Conservation (phyloP, 2,329 filamentous ascomycete species). For the Apiospora pterosperma region DNA sequence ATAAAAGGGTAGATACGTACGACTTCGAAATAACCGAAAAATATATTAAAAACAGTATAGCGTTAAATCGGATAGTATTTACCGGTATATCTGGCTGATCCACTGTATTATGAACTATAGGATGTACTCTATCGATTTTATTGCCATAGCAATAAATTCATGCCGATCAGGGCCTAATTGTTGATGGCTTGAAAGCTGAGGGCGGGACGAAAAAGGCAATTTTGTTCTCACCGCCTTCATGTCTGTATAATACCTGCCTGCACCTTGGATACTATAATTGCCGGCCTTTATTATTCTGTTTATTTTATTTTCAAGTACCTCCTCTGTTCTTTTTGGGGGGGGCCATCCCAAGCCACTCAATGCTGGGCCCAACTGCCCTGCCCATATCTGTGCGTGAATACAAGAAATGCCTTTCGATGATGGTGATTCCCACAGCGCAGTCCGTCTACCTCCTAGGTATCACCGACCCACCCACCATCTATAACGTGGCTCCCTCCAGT, state of each 20-base stretch:
- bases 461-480: conserved; percentile 32
- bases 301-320: no score
- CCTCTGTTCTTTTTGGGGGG: not conserved
- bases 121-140: no score
- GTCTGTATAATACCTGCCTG: not conserved
- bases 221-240: not conserved
- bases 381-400: not conserved
- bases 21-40: no score
- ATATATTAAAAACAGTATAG: no score
- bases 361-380: not conserved
- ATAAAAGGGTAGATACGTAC: no score
- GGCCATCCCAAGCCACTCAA: not conserved
- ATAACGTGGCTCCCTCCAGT: conserved; percentile 40
- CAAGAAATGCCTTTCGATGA: not conserved
- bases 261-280: not conserved
- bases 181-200: not conserved
- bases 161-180: no score
- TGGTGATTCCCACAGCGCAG: not conserved
- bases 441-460: conserved; percentile 16
- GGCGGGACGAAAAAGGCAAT: not conserved
- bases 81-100: no score
- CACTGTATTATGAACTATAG: no score
- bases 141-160: no score
- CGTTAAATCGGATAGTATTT: no score
- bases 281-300: not conserved